phyloP scores from a whole-genome alignment of 1,284 basidiomycete species.

The Pascua guehoae region DNA sequence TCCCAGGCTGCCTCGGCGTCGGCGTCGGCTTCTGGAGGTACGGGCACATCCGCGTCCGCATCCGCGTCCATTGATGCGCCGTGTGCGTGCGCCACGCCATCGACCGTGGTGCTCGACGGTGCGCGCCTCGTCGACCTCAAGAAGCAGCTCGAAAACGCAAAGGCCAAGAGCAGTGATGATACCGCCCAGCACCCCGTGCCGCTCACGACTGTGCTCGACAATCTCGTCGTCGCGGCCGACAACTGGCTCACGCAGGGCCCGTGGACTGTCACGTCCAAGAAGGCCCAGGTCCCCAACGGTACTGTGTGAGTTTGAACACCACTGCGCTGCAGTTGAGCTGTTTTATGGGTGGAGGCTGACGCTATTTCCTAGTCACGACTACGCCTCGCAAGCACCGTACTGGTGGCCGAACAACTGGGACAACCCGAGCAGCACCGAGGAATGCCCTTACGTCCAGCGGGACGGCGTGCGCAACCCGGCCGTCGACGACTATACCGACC shows the following conservation, averaged over 20 bases:
- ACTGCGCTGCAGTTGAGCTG: no score
- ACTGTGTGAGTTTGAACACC: background rate
- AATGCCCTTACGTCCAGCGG: constrained; percentile 12
- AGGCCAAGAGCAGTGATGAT: no score
- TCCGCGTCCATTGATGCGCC: no score
- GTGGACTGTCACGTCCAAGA: constrained; percentile 11
- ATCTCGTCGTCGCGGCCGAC: constrained; percentile 3
- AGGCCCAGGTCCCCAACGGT: constrained; percentile 5
- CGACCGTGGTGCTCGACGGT: no score
- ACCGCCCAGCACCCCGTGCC: no score
- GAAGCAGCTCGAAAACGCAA: no score
- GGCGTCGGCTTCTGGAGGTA: no score
- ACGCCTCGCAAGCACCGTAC: constrained; percentile 15
- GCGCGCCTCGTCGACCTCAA: no score
- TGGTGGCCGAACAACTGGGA: constrained; percentile 15
- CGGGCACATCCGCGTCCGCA: no score
- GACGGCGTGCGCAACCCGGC: constrained; percentile 14
- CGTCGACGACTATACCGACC: constrained; percentile 13
- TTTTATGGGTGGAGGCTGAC: background rate
- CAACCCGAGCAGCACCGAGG: background rate
- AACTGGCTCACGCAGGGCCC: constrained; percentile 4
- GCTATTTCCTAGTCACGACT: constrained; percentile 2
- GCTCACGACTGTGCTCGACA: background rate
- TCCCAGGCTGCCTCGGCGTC: no score
- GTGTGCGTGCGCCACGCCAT: no score